phyloP scores from a whole-genome alignment of 108 stramenopile species.

The Fragilariopsis cylindrus region DNA sequence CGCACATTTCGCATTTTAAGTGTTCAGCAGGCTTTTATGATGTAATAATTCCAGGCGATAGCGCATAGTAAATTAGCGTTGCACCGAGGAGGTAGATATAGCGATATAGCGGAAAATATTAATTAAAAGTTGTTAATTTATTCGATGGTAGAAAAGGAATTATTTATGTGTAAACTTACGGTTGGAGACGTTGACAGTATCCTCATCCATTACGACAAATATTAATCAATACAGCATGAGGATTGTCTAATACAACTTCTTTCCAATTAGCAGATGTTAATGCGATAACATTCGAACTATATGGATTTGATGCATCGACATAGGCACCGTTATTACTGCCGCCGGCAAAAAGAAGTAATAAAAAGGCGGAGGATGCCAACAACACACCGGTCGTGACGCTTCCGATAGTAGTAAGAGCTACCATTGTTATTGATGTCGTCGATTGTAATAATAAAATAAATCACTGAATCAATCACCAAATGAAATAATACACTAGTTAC shows the following conservation, averaged over 20 bases:
- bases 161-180: constrained; percentile 6
- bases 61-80: not conserved
- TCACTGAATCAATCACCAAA: too few relatives aligned
- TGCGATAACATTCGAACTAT: constrained; percentile 61
- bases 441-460: too few relatives aligned
- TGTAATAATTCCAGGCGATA: not conserved
- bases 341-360: too few relatives aligned
- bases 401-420: too few relatives aligned
- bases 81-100: too few relatives aligned
- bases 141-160: not conserved
- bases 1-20: too few relatives aligned
- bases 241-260: constrained; percentile 53
- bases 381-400: too few relatives aligned
- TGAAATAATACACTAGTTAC: too few relatives aligned
- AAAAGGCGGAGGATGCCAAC: too few relatives aligned
- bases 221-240: constrained; percentile 65
- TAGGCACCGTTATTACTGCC: too few relatives aligned
- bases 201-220: constrained; percentile 76
- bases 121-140: not conserved
- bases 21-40: too few relatives aligned
- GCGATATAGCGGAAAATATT: not conserved
- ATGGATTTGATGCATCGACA: constrained; percentile 22
- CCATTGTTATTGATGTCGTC: too few relatives aligned
- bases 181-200: constrained; percentile 68
- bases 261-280: constrained; percentile 60